Conservation (phyloP, 306 rosid genomes). For the Prunus armeniaca region DNA sequence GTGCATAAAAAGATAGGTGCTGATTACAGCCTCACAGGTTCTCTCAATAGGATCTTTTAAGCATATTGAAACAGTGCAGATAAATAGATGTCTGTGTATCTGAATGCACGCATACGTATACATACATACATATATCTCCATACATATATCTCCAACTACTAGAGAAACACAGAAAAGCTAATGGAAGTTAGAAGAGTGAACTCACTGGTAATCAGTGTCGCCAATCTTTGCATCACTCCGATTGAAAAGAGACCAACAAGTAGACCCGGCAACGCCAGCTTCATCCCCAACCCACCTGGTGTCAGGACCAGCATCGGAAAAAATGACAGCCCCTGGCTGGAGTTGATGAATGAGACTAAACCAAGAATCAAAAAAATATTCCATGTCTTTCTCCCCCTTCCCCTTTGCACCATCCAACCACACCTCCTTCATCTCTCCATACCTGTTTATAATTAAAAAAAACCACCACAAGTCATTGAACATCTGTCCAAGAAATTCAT, state of each 20-base stretch:
- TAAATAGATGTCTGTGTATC: background rate
- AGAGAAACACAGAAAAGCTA: background rate
- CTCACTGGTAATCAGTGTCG: slow-evolving; percentile 46
- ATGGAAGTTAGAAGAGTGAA: slow-evolving; percentile 21
- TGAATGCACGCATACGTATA: background rate
- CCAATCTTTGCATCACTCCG: slow-evolving; percentile 49
- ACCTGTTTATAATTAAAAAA: slow-evolving; percentile 39
- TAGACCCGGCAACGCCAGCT: slow-evolving; percentile 58
- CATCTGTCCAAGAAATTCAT: background rate
- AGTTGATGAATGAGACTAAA: slow-evolving; percentile 76
- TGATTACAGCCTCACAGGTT: background rate
- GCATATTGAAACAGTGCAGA: background rate
- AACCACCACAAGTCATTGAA: background rate
- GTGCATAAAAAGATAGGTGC: background rate
- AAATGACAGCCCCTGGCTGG: slow-evolving; percentile 74
- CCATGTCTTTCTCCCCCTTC: slow-evolving; percentile 67
- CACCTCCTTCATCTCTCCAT: slow-evolving; percentile 64
- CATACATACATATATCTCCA: background rate
- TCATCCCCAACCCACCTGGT: slow-evolving; percentile 86
- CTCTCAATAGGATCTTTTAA: background rate
- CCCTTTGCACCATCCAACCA: slow-evolving; percentile 92
- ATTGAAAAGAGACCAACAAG: slow-evolving; percentile 89
- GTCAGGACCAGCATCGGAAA: slow-evolving; percentile 85
- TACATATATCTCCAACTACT: background rate
- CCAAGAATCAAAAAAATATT: slow-evolving; percentile 74